These are phyloP conservation scores for Fusarium equiseti DNA, from an alignment of 2,329 filamentous ascomycete genomes.

Conservation along the genomic window DNA sequence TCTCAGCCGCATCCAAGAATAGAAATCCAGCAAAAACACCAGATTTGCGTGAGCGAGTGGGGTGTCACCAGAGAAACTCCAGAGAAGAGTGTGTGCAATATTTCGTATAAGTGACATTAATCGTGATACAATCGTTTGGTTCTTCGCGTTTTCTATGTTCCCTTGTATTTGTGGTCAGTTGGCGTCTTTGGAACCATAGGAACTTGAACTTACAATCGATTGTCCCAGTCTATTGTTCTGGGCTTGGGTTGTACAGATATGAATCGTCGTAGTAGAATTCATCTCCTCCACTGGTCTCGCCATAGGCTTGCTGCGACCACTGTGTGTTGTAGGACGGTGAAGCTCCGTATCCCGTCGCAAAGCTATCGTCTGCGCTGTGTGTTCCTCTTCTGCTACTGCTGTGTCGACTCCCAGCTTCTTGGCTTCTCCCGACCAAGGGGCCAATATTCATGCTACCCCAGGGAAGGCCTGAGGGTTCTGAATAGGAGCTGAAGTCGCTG, in stretches of 20 bases:
- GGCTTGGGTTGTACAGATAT: constrained; percentile 47
- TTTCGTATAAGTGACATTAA: constrained; percentile 37
- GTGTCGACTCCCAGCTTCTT: constrained; percentile 61
- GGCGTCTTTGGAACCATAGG: not conserved
- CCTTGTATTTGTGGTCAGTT: constrained; percentile 10
- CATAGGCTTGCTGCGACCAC: constrained; percentile 49
- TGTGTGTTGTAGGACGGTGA: constrained; percentile 42
- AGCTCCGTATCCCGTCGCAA: constrained; percentile 47
- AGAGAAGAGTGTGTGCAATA: constrained; percentile 19
- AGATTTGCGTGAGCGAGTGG: constrained; percentile 40
- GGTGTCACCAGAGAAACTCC: constrained; percentile 34
- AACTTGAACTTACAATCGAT: constrained; percentile 21
- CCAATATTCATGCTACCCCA: constrained; percentile 78
- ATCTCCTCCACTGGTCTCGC: constrained; percentile 50
- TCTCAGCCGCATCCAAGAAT: constrained; percentile 30
- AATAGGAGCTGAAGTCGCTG: constrained; percentile 64
- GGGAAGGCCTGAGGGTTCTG: constrained; percentile 72
- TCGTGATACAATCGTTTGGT: constrained; percentile 28
- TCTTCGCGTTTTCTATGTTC: constrained; percentile 10
- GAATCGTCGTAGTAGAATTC: constrained; percentile 51
- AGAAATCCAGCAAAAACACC: constrained; percentile 27
- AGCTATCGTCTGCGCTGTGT: constrained; percentile 53
- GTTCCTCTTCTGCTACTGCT: constrained; percentile 57
- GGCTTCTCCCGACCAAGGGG: constrained; percentile 63
- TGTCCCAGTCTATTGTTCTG: constrained; percentile 30